Percentiles rank a stretch among this genome's conserved stretches.
These are phyloP conservation scores for Aspergillus incahuasiensis DNA, from an alignment of 495 filamentous ascomycete species.

Conservation along the genomic window DNA sequence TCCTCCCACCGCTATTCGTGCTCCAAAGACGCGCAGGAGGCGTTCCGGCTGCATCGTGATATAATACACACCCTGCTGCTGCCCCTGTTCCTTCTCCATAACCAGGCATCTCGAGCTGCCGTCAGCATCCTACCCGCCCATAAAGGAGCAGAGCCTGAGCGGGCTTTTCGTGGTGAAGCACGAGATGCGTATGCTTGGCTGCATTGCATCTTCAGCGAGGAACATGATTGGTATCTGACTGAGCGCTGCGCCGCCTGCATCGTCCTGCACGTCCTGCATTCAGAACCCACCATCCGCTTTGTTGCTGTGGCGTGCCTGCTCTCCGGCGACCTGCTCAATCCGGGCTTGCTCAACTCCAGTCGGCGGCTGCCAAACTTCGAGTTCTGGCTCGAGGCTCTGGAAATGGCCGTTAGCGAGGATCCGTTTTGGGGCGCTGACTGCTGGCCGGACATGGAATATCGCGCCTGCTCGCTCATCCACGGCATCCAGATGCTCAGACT, in stretches of 20 bases:
- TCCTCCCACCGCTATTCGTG: conserved; percentile 39
- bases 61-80: conserved; percentile 56
- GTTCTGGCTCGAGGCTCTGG: conserved; percentile 52
- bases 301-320: conserved; percentile 52
- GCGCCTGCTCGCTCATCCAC: conserved; percentile 45
- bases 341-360: conserved; percentile 18
- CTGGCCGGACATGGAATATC: conserved; percentile 51
- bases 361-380: conserved; percentile 40
- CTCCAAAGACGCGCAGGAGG: conserved; percentile 35
- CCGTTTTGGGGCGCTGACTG: conserved; percentile 53
- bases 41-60: conserved; percentile 56
- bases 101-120: conserved; percentile 48
- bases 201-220: conserved; percentile 54
- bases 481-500: conserved; percentile 51
- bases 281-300: conserved; percentile 56
- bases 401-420: conserved; percentile 49
- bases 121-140: conserved; percentile 39
- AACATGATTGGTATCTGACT: conserved; percentile 55
- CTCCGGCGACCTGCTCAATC: conserved; percentile 35
- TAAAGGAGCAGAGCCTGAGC: conserved; percentile 50
- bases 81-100: conserved; percentile 53
- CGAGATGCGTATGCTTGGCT: conserved; percentile 58
- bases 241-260: conserved; percentile 56
- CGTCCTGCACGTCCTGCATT: conserved; percentile 49
- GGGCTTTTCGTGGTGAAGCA: conserved; percentile 55